Evolutionary conservation across 331 rosid genomes (phyloP).

Genomic region (Quercus lobata): DNA sequence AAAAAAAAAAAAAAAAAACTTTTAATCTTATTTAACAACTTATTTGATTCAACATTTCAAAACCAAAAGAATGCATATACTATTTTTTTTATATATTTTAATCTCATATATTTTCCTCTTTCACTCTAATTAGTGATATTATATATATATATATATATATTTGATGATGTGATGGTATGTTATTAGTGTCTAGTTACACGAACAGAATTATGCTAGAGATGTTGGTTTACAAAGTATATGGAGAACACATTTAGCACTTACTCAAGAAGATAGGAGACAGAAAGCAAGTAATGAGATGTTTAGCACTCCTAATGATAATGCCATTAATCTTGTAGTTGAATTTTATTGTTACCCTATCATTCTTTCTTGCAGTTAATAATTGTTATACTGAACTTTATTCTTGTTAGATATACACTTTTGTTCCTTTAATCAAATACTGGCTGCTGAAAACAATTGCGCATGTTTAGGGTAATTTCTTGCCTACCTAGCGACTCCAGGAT

Average conservation of each 20-base stretch:
- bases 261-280: neutral
- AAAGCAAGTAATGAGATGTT: neutral
- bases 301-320: neutral
- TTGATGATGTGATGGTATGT: too few species aligned
- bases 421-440: neutral
- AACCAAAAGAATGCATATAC: too few species aligned
- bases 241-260: neutral
- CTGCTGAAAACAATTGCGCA: too few species aligned
- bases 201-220: neutral
- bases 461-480: too few species aligned
- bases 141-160: too few species aligned
- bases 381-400: neutral
- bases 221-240: neutral
- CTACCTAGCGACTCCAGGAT: accelerated
- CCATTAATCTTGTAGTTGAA: neutral
- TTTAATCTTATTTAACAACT: too few species aligned
- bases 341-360: neutral
- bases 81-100: too few species aligned
- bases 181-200: too few species aligned
- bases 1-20: too few species aligned
- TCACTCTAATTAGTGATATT: neutral
- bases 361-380: neutral
- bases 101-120: neutral
- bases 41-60: too few species aligned
- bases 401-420: neutral